Percentiles rank a stretch among this genome's conserved stretches.
Evolutionary conservation across 129 eudicot species (phyloP).

Genomic region (Sambucus nigra): DNA sequence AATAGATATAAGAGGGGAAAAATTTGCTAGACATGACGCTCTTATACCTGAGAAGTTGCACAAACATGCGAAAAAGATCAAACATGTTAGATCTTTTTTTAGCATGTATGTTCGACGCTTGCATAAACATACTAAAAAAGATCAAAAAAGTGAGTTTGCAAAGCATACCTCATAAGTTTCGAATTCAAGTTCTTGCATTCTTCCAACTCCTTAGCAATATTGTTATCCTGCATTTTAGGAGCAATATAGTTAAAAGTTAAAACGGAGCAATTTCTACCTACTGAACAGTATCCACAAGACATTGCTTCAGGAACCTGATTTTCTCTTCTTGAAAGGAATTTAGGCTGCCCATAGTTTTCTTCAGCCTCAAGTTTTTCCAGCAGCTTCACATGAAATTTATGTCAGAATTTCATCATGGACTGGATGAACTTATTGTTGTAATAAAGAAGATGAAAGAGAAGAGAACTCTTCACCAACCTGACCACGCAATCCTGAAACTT

Average conservation of each 20-base stretch:
- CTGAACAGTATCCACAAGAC: constrained; percentile 11
- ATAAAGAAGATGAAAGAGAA: not conserved
- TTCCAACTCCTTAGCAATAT: constrained; percentile 33
- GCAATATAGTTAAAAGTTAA: not conserved
- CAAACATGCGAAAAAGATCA: constrained; percentile 1
- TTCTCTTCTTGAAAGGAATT: constrained; percentile 16
- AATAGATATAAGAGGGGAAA: too few species aligned
- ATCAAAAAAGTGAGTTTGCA: not conserved
- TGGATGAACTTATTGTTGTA: not conserved
- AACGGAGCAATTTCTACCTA: not conserved
- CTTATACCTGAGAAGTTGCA: too few species aligned
- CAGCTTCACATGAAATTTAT: constrained; percentile 26
- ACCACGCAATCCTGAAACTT: constrained; percentile 47
- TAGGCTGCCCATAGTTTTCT: constrained; percentile 22
- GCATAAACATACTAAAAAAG: not conserved
- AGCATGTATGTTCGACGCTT: too few species aligned
- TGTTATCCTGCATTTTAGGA: constrained; percentile 33
- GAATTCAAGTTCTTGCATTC: constrained; percentile 42
- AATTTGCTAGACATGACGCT: not conserved
- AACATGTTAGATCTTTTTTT: too few species aligned
- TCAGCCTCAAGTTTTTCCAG: constrained; percentile 40
- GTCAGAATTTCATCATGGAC: constrained; percentile 7
- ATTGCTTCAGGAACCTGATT: constrained; percentile 31
- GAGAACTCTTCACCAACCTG: constrained; percentile 27
- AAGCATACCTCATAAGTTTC: constrained; percentile 39